These are phyloP conservation scores for Schizonepeta tenuifolia DNA, from an alignment of 257 asterid genomes.

Conservation along the genomic window DNA sequence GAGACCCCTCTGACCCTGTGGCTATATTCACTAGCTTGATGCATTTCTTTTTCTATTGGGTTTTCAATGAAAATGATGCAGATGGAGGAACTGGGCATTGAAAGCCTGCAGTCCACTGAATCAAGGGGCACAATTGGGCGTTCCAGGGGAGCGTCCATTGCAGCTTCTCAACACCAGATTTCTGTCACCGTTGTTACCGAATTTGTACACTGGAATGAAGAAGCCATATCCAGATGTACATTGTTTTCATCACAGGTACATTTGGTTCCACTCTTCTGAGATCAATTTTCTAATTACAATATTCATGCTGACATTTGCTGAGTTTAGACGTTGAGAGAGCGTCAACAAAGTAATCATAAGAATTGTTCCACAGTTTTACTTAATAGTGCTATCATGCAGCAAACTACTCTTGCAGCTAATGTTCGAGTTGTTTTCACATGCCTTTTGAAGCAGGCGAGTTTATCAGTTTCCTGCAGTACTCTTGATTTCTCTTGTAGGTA, in stretches of 20 bases:
- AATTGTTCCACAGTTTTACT: neutral
- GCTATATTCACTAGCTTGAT: slow-evolving; percentile 25
- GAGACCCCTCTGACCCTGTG: neutral
- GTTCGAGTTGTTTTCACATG: slow-evolving; percentile 86
- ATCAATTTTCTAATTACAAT: neutral
- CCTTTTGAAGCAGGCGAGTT: slow-evolving; percentile 82
- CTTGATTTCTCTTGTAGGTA: slow-evolving; percentile 30
- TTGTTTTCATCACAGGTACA: slow-evolving; percentile 83
- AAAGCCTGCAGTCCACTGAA: slow-evolving; percentile 69
- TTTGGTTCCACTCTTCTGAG: slow-evolving; percentile 23
- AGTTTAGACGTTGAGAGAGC: slow-evolving; percentile 6
- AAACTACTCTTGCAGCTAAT: slow-evolving; percentile 76
- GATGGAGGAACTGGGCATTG: slow-evolving; percentile 93
- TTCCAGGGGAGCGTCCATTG: slow-evolving; percentile 83
- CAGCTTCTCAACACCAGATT: slow-evolving; percentile 82
- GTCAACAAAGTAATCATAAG: neutral
- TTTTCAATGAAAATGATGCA: slow-evolving; percentile 44
- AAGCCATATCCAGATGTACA: slow-evolving; percentile 83
- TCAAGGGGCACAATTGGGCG: slow-evolving; percentile 93
- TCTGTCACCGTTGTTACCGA: slow-evolving; percentile 90
- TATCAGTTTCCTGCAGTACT: slow-evolving; percentile 27
- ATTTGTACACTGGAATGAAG: slow-evolving; percentile 98
- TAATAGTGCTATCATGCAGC: slow-evolving; percentile 55
- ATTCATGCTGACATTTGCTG: neutral
- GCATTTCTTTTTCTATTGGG: slow-evolving; percentile 7